These are phyloP conservation scores for Aspergillus sp. DNA, from an alignment of 2,329 filamentous ascomycete genomes.

Conservation along the genomic window DNA sequence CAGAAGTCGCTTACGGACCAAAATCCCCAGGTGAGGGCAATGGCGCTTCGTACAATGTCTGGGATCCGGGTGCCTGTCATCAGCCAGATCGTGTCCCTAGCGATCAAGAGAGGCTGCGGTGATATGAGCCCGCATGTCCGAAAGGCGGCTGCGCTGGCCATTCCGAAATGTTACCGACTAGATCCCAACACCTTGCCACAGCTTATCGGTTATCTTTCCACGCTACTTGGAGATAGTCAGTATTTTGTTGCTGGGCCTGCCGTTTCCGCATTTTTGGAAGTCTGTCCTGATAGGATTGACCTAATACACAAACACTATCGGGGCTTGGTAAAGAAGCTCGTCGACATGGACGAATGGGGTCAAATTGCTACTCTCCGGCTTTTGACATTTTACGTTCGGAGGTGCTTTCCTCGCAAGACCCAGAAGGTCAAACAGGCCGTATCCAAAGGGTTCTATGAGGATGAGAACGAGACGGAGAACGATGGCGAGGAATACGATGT, in stretches of 20 bases:
- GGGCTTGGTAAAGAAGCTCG: conserved; percentile 78
- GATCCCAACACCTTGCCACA: conserved; percentile 84
- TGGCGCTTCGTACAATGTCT: conserved; percentile 95
- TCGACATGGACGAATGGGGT: conserved; percentile 99
- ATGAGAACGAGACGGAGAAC: conserved; percentile 50
- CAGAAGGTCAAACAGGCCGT: conserved; percentile 56
- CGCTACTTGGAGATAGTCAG: conserved; percentile 81
- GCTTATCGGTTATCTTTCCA: conserved; percentile 75
- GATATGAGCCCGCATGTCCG: conserved; percentile 95
- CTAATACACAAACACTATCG: conserved; percentile 90
- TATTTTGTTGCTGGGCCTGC: conserved; percentile 97
- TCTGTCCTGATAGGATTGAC: conserved; percentile 84
- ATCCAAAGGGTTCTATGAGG: conserved; percentile 78
- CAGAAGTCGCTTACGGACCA: conserved; percentile 94
- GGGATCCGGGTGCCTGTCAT: conserved; percentile 96
- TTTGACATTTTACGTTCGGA: conserved; percentile 79
- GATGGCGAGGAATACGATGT: conserved; percentile 53
- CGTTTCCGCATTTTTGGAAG: conserved; percentile 80
- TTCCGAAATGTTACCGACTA: conserved; percentile 91
- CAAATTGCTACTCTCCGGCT: conserved; percentile 80
- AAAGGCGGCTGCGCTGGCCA: conserved; percentile 86
- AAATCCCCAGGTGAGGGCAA: conserved; percentile 84
- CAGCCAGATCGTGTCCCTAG: conserved; percentile 92
- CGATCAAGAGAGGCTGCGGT: conserved; percentile 87
- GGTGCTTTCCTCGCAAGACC: conserved; percentile 75